Percentiles rank a stretch among this genome's conserved stretches.
Evolutionary conservation across 768 basidiomycete genomes (phyloP).

Genomic region (Neoboletus subvelutipes): DNA sequence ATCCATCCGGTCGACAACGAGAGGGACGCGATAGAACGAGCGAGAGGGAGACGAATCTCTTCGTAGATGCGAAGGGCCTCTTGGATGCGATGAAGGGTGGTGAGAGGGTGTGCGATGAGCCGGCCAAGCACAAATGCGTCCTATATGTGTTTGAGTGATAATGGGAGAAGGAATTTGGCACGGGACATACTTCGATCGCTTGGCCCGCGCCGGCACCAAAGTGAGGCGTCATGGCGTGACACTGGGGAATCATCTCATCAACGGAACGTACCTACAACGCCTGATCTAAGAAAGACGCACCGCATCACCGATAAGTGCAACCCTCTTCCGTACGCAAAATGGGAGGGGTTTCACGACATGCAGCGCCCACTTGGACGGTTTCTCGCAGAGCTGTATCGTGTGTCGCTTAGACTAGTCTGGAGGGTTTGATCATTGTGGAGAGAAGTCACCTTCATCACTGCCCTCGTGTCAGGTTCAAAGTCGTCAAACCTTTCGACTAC

Average conservation of each 20-base stretch:
- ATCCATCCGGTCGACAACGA: conserved; percentile 22
- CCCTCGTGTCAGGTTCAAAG: conserved; percentile 39
- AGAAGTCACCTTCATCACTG: conserved; percentile 28
- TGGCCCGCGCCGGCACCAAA: conserved; percentile 27
- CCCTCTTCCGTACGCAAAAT: conserved; percentile 37
- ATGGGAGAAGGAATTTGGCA: neutral
- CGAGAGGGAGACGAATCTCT: conserved; percentile 15
- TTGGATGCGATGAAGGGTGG: neutral
- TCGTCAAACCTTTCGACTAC: too few species aligned
- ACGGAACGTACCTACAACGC: too few species aligned
- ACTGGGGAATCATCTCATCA: neutral
- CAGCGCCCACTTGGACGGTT: conserved; percentile 44
- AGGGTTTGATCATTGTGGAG: neutral
- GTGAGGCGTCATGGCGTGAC: conserved; percentile 29
- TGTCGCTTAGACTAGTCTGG: neutral
- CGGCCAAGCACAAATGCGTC: conserved; percentile 9
- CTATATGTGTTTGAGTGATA: neutral
- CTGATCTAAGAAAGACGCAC: conserved; percentile 22
- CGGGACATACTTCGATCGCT: conserved; percentile 23
- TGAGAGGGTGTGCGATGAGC: conserved; percentile 3
- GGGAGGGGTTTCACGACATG: conserved; percentile 42
- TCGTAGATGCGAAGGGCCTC: conserved; percentile 13
- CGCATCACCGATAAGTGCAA: conserved; percentile 52
- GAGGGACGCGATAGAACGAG: conserved; percentile 8
- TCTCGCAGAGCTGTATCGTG: conserved; percentile 33